Base-by-base conservation (phyloP, 192 early-diverging fungal genomes). In the Coemansia sp. region DNA sequence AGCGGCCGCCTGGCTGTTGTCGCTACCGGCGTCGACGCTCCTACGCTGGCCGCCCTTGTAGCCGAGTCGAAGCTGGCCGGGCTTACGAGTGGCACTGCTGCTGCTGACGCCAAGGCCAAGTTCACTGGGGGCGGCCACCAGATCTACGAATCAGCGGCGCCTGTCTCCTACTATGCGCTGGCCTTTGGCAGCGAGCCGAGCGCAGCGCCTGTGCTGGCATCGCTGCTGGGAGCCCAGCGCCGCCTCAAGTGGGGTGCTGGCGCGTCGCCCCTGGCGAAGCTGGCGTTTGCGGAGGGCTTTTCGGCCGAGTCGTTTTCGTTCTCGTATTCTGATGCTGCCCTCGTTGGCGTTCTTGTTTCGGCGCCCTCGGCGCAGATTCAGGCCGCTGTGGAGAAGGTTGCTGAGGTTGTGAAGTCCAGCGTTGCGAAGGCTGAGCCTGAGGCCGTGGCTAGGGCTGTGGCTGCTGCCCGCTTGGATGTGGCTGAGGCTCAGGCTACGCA, bases 121-220 rank as follows among this genome's bases (percentile, higher is more conserved):
- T 96, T 94, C 85, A 84, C 69, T 58, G 97, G 94, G 61, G 97
- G 94, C 61, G 90, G 92, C 79, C 73, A 88, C 57, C 88, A 94
- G 73, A 84, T 95, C 65, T 77, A 73, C 70, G 89, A 93, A 50
- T 69, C 82, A 31, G 82, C 77, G 14, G 62, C 84, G 18, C 69
- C 65, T 10, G 50, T 73, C 28, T 80, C 83, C 45, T 87, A 91
- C 85, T 92, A 90, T 55, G 91, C 90, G 33, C 84, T 97, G 76
- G 97, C 90, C 11, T 96, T 94, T 80, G 81, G 86, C 59, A 85
- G 86, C 67, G 91, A 93, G 8, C 87, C 88, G 62, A 84, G 86
- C 48, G 85, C 88, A 33, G 81, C 90, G 7, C 85, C 85, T 59
- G 84, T 88, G 41, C 85, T 91, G 47, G 84, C 82, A 39, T 70